These are phyloP conservation scores for Durusdinium trenchii DNA, from an alignment of 73 alveolate species.

Conservation along the genomic window DNA sequence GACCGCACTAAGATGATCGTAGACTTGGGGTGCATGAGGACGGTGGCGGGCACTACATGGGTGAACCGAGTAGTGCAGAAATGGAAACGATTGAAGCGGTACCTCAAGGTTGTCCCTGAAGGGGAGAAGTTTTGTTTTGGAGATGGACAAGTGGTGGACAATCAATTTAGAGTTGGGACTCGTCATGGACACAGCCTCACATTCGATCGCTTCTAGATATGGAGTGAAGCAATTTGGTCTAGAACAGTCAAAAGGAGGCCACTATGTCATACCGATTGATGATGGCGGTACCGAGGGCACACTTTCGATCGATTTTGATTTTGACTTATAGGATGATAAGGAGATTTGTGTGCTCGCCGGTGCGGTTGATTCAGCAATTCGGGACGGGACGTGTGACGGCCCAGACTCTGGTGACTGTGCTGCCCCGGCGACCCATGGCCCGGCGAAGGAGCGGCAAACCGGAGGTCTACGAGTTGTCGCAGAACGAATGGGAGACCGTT, in stretches of 20 bases:
- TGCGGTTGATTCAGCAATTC: background rate
- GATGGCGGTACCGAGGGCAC: background rate
- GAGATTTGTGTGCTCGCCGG: background rate
- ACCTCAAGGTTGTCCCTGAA: no score
- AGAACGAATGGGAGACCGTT: no score
- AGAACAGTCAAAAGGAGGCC: no score
- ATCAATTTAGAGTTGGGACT: background rate
- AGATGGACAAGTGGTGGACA: no score
- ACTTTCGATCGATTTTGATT: background rate
- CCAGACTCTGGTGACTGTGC: background rate
- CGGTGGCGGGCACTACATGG: no score
- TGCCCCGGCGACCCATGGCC: background rate
- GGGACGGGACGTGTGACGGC: background rate
- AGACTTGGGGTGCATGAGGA: no score
- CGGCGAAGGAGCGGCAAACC: background rate
- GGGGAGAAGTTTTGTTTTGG: no score
- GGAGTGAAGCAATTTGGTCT: background rate
- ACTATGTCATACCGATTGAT: background rate
- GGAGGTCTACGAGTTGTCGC: background rate
- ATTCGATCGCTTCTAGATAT: background rate
- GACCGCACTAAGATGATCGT: background rate
- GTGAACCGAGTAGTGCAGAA: background rate
- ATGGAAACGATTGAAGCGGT: background rate
- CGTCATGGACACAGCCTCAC: background rate
- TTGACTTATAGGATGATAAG: background rate